Evolutionary conservation across 306 rosid genomes (phyloP).

Genomic region (Carpinus fangiana): DNA sequence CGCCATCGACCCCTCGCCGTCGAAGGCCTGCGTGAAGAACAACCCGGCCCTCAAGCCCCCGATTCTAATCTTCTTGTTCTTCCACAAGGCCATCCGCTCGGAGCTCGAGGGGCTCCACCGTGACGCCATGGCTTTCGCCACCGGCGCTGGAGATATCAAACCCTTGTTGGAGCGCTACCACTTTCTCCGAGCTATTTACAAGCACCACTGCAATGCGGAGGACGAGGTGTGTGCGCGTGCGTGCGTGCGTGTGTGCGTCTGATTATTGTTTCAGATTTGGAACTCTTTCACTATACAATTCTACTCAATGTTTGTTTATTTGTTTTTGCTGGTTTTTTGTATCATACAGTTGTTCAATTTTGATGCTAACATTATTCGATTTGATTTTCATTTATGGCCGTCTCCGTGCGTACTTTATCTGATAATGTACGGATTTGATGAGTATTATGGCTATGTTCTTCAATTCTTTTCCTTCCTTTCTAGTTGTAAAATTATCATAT

Average conservation of each 20-base stretch:
- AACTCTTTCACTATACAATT: not conserved
- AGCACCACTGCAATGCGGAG: constrained; percentile 39
- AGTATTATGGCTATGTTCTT: not conserved
- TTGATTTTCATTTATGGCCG: not conserved
- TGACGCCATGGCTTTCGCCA: constrained; percentile 39
- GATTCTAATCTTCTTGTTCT: constrained; percentile 46
- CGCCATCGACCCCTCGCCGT: constrained; percentile 34
- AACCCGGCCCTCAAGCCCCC: constrained; percentile 38
- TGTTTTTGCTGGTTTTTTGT: not conserved
- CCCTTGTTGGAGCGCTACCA: constrained; percentile 32
- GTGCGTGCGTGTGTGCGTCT: not conserved
- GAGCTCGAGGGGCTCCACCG: constrained; percentile 48
- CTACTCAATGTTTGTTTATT: not conserved
- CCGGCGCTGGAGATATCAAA: constrained; percentile 12
- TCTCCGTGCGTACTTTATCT: not conserved
- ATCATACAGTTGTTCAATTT: too few relatives aligned
- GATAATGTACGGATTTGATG: not conserved
- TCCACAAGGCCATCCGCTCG: constrained; percentile 51
- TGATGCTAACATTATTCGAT: not conserved
- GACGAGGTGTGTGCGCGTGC: constrained; percentile 23
- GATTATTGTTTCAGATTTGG: not conserved
- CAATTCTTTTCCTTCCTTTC: not conserved
- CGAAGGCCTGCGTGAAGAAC: constrained; percentile 25
- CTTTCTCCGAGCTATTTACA: constrained; percentile 29
- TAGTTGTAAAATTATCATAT: too few relatives aligned